Percentiles rank a stretch among this genome's conserved stretches.
These are phyloP conservation scores for Oryza punctata DNA, from an alignment of 176 grass and related monocot genomes.

Conservation along the genomic window DNA sequence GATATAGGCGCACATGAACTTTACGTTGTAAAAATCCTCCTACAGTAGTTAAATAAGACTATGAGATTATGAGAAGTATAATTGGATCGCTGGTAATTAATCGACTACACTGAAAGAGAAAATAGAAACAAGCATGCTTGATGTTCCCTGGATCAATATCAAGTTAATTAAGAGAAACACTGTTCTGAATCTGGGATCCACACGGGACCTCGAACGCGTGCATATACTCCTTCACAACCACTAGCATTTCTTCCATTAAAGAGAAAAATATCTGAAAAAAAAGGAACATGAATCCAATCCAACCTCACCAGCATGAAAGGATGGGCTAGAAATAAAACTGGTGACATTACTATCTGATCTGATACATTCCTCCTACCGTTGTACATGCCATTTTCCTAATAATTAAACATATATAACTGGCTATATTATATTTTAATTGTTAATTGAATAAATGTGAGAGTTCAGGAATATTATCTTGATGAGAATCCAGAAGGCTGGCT, in stretches of 20 bases:
- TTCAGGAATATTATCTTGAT: background rate
- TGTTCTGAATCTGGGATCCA: background rate
- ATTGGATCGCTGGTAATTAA: background rate
- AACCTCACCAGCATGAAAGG: background rate
- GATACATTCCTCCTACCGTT: background rate
- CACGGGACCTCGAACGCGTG: background rate
- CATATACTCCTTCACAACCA: background rate
- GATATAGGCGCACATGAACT: no score
- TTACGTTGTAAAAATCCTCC: no score
- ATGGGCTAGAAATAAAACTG: background rate
- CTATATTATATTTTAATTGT: background rate
- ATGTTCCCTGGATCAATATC: background rate
- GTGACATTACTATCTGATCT: background rate
- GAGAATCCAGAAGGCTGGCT: background rate
- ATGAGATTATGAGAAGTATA: background rate
- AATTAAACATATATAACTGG: background rate
- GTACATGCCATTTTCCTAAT: background rate
- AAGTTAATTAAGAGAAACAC: background rate
- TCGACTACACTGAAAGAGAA: background rate
- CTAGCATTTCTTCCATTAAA: background rate
- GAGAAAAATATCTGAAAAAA: background rate
- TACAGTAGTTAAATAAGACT: no score
- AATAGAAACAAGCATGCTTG: background rate
- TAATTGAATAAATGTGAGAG: background rate
- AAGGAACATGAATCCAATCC: background rate